Evolutionary conservation across 2,329 filamentous ascomycete species (phyloP), one percentile per base, ranked within the genome.

Genomic region (Orbilia oligospora): DNA sequence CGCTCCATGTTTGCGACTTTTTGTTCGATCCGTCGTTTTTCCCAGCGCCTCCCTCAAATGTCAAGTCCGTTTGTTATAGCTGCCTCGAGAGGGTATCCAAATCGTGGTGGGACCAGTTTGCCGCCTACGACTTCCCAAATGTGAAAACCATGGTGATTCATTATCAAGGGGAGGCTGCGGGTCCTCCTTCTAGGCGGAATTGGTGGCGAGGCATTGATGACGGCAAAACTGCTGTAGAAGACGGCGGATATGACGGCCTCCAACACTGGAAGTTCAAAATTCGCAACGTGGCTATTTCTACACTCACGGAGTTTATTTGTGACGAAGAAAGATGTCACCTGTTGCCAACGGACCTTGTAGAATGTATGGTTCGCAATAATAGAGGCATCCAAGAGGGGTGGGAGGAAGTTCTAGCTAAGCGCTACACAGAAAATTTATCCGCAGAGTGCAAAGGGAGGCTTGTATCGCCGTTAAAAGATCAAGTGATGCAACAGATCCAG

Each of bases 221-320:
- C 18, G 51, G 27, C 5, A 5, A n/a, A n/a, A 55, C 22, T n/a
- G 16, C 14, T n/a, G n/a, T n/a, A 18, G 14, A 30, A 14, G 12
- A 33, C 12, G 51, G 51, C 5, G 51, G 51, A 1, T 55, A 55
- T 12, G 51, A 55, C 51, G 51, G 51, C 12, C 16, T 30, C 3
- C 51, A 55, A 12, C 51, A 55, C 16, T 55, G 51, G 51, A 55
- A 55, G 12, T 55, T 55, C 16, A 22, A 33, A 3, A 55, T 55
- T 3, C 8, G 8, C 10, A 33, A 33, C n/a, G 51, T 55, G 5
- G 51, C 27, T n/a, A 24, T 55, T 4, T 33, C 51, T n/a, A 24
- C 24, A n/a, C 22, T 55, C 9, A 55, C 30, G 51, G 51, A 55
- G 16, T 55, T 55, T 18, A 30, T 55, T 1, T 55, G 22, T 18